These are phyloP conservation scores for Solanum chacoense DNA, from an alignment of 305 asterid genomes.

Conservation along the genomic window DNA sequence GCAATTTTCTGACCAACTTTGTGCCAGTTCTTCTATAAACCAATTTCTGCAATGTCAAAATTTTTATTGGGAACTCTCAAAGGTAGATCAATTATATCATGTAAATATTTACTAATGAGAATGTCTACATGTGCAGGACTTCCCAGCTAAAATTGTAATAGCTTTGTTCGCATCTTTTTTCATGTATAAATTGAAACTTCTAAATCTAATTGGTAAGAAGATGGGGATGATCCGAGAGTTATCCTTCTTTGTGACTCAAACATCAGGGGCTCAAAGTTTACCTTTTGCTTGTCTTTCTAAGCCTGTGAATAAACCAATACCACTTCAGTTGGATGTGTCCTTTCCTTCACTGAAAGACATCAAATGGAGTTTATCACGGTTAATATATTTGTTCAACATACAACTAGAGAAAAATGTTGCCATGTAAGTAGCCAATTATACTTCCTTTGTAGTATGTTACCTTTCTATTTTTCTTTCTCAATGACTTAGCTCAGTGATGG, in stretches of 20 bases:
- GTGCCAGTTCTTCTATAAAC: not conserved
- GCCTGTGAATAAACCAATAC: constrained; percentile 75
- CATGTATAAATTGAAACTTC: constrained; percentile 32
- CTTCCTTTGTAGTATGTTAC: not conserved
- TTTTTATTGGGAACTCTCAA: not conserved
- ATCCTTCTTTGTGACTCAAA: constrained; percentile 25
- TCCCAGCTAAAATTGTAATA: constrained; percentile 36
- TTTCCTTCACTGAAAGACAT: constrained; percentile 67
- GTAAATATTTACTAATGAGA: not conserved
- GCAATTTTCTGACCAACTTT: not conserved
- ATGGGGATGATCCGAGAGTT: constrained; percentile 34
- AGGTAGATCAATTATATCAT: not conserved
- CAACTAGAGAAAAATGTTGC: constrained; percentile 93
- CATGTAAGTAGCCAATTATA: constrained; percentile 49
- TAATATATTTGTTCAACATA: constrained; percentile 76
- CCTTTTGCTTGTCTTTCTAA: constrained; percentile 85
- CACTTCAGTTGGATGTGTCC: constrained; percentile 79
- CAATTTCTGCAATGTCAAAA: not conserved
- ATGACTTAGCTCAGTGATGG: not conserved
- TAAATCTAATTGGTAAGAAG: constrained; percentile 21
- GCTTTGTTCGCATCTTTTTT: constrained; percentile 39
- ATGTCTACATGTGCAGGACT: constrained; percentile 39
- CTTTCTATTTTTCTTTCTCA: not conserved
- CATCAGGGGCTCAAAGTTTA: constrained; percentile 38
- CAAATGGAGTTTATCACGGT: constrained; percentile 70